A percentile compares a stretch with the other conserved stretches of the same genome.
Evolutionary conservation across 2,329 filamentous ascomycete species (phyloP).

Genomic region (Aureobasidium sp.): DNA sequence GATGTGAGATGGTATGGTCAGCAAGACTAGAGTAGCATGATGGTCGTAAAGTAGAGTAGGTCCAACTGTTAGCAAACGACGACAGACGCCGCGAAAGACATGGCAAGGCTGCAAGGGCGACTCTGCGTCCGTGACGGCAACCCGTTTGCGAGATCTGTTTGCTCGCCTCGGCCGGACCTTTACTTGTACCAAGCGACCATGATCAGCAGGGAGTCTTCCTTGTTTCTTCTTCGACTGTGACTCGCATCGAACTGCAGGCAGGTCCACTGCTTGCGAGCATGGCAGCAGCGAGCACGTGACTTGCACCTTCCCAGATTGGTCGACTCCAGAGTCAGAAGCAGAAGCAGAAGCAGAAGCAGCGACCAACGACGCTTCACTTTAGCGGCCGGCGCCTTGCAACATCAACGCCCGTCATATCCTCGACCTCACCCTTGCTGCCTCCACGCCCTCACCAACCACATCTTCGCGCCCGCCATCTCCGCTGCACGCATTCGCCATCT

Average conservation of each 20-base stretch:
- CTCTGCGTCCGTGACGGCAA: neutral
- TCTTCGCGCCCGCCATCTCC: neutral
- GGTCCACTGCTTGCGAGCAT: neutral
- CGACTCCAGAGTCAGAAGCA: neutral
- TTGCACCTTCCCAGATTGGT: neutral
- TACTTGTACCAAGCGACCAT: neutral
- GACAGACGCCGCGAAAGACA: neutral
- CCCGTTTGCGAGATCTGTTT: neutral
- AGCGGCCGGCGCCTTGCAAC: neutral
- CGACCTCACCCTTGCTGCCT: neutral
- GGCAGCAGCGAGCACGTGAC: neutral
- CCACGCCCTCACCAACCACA: neutral
- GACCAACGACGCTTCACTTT: neutral
- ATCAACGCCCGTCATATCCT: constrained; percentile 11
- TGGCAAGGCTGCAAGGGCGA: neutral
- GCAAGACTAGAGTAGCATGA: neutral
- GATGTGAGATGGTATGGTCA: neutral
- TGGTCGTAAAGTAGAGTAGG: neutral
- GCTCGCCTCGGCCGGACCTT: neutral
- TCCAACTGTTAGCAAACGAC: neutral
- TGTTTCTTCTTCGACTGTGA: neutral
- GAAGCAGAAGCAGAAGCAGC: neutral
- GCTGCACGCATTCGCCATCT: neutral
- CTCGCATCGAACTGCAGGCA: neutral
- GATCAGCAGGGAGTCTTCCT: neutral